Evolutionary conservation across 495 filamentous ascomycete genomes (phyloP).

Genomic region (Penicillium herquei): DNA sequence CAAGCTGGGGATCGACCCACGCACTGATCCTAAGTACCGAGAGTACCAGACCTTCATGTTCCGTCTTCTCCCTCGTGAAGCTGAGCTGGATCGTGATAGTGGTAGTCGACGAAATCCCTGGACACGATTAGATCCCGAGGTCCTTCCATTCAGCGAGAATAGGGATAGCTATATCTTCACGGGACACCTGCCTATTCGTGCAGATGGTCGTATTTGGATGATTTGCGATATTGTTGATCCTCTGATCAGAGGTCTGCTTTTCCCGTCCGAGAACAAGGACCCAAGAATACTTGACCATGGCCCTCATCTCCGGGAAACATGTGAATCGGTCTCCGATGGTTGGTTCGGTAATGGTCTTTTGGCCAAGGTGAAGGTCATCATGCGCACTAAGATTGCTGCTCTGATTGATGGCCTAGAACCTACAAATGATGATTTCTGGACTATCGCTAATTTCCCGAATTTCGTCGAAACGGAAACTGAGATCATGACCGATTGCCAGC

Average conservation of each 20-base stretch:
- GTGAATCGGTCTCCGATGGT: conserved; percentile 64
- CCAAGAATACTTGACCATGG: neutral
- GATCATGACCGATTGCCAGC: conserved; percentile 25
- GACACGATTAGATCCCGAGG: conserved; percentile 17
- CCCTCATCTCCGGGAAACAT: conserved; percentile 20
- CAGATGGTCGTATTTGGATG: conserved; percentile 87
- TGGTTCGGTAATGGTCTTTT: conserved; percentile 79
- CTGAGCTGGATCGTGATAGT: conserved; percentile 77
- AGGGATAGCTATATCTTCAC: conserved; percentile 69
- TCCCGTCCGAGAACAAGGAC: conserved; percentile 10
- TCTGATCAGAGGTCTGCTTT: conserved; percentile 24
- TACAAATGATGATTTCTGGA: conserved; percentile 50
- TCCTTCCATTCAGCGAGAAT: conserved; percentile 4
- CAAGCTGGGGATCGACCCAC: conserved; percentile 80
- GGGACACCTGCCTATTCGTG: conserved; percentile 58
- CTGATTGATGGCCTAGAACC: conserved; percentile 41
- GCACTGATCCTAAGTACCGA: conserved; percentile 68
- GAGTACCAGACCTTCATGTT: conserved; percentile 88
- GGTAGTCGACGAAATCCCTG: conserved; percentile 49
- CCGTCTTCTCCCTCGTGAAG: conserved; percentile 64
- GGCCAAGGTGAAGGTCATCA: conserved; percentile 77
- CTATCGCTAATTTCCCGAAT: conserved; percentile 46
- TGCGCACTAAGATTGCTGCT: conserved; percentile 72
- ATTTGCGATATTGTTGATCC: conserved; percentile 86
- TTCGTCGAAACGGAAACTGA: conserved; percentile 28